phyloP scores from a whole-genome alignment of 345 rosid genomes.

The Dipteronia dyeriana region DNA sequence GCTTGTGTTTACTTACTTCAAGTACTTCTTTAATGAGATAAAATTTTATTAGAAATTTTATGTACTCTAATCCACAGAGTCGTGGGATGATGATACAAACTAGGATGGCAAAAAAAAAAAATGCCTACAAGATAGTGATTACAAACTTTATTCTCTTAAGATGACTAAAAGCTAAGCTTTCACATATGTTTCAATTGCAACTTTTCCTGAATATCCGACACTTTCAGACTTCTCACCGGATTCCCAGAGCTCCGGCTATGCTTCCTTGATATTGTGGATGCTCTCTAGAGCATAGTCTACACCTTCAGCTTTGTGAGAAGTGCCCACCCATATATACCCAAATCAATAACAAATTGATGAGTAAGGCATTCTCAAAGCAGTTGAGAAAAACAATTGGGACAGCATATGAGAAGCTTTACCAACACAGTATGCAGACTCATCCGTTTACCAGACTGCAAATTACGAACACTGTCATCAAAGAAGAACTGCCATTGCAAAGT shows the following conservation, averaged over 20 bases:
- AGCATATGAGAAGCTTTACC: conserved; percentile 44
- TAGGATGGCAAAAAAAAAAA: background rate
- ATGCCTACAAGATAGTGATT: background rate
- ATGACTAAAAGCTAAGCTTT: conserved; percentile 40
- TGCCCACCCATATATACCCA: conserved; percentile 61
- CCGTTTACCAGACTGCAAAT: conserved; percentile 70
- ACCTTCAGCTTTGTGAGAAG: conserved; percentile 56
- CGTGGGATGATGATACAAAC: background rate
- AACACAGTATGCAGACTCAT: conserved; percentile 79
- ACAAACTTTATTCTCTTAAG: background rate
- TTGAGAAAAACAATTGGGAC: no score
- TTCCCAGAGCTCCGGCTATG: conserved; percentile 89
- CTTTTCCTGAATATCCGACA: conserved; percentile 40
- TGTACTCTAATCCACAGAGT: background rate
- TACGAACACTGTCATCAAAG: conserved; percentile 86
- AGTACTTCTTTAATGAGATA: background rate
- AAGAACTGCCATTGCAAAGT: conserved; percentile 56
- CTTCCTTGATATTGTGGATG: conserved; percentile 88
- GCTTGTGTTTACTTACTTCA: no score
- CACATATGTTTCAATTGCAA: conserved; percentile 68
- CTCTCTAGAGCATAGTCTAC: conserved; percentile 85
- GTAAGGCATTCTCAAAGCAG: background rate
- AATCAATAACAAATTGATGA: background rate
- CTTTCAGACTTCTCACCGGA: conserved; percentile 53
- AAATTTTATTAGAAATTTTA: background rate